Conservation (phyloP, 495 filamentous ascomycete species). For the Penicillium nucicola region DNA sequence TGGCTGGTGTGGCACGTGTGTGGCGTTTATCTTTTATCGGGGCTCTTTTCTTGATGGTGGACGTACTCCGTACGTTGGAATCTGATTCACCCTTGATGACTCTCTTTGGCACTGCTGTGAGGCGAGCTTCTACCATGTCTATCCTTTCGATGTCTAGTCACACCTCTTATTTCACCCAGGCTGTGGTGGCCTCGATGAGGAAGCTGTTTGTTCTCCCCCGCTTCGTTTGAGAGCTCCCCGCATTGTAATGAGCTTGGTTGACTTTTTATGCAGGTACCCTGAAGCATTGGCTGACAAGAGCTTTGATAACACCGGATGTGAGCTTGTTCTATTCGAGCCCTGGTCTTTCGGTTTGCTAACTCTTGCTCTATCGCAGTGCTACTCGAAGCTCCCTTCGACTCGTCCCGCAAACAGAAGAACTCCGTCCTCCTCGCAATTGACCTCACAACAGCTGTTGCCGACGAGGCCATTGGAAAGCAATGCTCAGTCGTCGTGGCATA, state of each 20-base stretch:
- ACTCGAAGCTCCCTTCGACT: constrained; percentile 70
- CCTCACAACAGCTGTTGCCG: constrained; percentile 81
- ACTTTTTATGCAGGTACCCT: constrained; percentile 63
- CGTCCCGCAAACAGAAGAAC: constrained; percentile 56
- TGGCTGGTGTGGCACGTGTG: constrained; percentile 10
- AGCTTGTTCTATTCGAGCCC: constrained; percentile 20
- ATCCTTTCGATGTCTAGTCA: constrained; percentile 13
- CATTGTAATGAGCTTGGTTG: constrained; percentile 17
- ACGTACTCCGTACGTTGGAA: no score
- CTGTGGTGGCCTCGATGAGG: constrained; percentile 76
- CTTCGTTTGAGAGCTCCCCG: constrained; percentile 11
- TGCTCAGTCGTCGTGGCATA: constrained; percentile 84
- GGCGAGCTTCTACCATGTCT: constrained; percentile 34
- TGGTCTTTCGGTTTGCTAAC: neutral
- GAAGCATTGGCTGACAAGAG: constrained; percentile 82
- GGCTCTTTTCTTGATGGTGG: neutral
- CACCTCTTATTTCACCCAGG: constrained; percentile 68
- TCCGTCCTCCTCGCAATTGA: constrained; percentile 88
- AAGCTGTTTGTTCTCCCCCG: constrained; percentile 61
- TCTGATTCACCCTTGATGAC: no score
- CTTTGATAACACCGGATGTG: constrained; percentile 91
- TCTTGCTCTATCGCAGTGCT: constrained; percentile 50
- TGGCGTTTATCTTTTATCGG: neutral
- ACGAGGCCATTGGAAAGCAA: constrained; percentile 77
- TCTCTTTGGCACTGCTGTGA: constrained; percentile 16